Evolutionary conservation across 208 protist genomes (phyloP), one percentile per base, ranked within the genome.

Genomic region (Acanthamoeba healyi): DNA sequence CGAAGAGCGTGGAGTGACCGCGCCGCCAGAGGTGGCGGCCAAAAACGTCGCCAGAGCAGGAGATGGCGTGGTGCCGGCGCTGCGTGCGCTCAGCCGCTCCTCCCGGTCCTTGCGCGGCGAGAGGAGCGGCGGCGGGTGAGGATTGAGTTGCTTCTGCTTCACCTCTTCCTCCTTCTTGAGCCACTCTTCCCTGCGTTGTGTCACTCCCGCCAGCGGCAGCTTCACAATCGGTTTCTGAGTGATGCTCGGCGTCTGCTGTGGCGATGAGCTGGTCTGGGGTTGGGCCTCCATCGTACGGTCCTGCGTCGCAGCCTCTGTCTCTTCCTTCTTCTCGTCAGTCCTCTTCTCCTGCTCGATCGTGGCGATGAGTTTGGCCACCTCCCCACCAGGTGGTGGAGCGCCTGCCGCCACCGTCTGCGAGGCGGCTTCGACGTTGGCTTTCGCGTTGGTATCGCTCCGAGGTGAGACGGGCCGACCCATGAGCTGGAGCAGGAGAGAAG

Each of bases 31-130:
- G 6, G n/a, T 74, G 65, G 34, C 15, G 12, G 36, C 2, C 6
- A 74, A 19, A 1, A 74, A 34, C 7, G n/a, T 44, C 32, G 65
- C 5, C 4, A 42, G 34, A 3, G 65, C 29, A 10, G 65, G 17
- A 2, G 65, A 74, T 34, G 65, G 65, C 34, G 32, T 65, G 58
- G 65, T 15, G 7, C 65, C 65, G 65, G 65, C 26, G 32, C 65
- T 14, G 65, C 65, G 65, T 1, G 65, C 65, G 65, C 65, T 74
- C 65, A 74, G 34, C 34, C 65, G 65, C 36, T 74, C 65, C 65
- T 74, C 65, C 65, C 65, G 44, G 17, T 74, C 65, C 34, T 74
- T 74, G 65, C 65, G 65, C 4, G 65, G 65, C 65, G 65, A 74
- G 65, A 74, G 32, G 4, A 74, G 65, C 34, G n/a, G 61, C 61